These are phyloP conservation scores for Starmerella sp. DNA, from an alignment of 805 yeast species.

Conservation along the genomic window DNA sequence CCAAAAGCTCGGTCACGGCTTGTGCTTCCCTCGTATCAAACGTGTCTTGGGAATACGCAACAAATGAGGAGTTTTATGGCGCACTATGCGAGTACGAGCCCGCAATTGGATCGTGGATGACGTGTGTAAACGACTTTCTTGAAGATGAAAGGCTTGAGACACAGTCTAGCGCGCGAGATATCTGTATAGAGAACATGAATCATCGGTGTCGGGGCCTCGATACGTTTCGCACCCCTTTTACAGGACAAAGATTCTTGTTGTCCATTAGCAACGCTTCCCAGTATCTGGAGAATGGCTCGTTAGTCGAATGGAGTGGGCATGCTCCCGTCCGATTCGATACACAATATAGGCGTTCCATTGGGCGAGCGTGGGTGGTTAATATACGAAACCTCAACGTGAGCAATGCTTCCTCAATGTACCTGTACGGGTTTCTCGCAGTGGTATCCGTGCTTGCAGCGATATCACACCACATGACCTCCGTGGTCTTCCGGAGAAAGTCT, in stretches of 20 bases:
- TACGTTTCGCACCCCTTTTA: not conserved
- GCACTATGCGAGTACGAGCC: constrained; percentile 9
- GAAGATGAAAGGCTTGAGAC: not conserved
- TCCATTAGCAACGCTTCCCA: not conserved
- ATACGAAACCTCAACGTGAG: not conserved
- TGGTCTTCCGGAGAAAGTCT: not conserved
- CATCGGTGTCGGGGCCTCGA: not conserved
- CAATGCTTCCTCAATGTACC: not conserved
- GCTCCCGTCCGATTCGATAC: not conserved
- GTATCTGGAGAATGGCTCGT: not conserved
- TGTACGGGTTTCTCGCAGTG: not conserved
- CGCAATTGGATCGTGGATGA: constrained; percentile 10
- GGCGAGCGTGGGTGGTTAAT: not conserved
- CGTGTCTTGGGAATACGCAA: not conserved
- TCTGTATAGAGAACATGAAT: not conserved
- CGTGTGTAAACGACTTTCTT: constrained; percentile 2
- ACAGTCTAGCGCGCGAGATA: not conserved
- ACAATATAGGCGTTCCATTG: not conserved
- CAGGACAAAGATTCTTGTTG: not conserved
- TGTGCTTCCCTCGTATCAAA: not conserved
- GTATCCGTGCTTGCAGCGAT: not conserved
- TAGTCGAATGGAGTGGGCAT: not conserved
- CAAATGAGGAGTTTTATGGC: not conserved
- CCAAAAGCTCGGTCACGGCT: not conserved
- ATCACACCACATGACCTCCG: not conserved